phyloP scores from a whole-genome alignment of 2,329 filamentous ascomycete species.

The Ophiocordyceps camponoti-rufipedis region DNA sequence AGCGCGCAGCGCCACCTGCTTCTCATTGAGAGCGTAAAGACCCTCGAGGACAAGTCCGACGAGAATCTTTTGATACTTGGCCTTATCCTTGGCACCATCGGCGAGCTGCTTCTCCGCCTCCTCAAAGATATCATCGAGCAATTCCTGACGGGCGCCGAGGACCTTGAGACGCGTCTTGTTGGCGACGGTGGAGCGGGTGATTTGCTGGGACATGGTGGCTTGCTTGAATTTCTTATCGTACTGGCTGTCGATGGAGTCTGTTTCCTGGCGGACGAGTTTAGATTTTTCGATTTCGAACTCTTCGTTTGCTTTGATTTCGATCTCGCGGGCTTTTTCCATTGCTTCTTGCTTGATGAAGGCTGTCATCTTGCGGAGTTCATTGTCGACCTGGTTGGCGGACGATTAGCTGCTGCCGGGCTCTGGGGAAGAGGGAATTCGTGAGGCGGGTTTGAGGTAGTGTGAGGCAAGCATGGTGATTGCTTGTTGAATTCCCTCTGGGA shows the following conservation, averaged over 20 bases:
- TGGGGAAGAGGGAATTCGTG: not conserved
- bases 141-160: slow-evolving; percentile 69
- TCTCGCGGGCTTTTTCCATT: slow-evolving; percentile 89
- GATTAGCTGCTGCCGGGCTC: not conserved
- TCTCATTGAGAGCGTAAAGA: slow-evolving; percentile 72
- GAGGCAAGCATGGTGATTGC: too few relatives aligned
- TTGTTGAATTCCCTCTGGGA: not conserved
- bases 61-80: slow-evolving; percentile 57
- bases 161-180: slow-evolving; percentile 92
- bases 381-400: slow-evolving; percentile 55
- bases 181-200: slow-evolving; percentile 85
- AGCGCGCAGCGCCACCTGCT: slow-evolving; percentile 53
- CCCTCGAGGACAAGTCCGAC: slow-evolving; percentile 78
- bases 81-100: slow-evolving; percentile 45
- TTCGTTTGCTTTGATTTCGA: slow-evolving; percentile 95
- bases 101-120: slow-evolving; percentile 54
- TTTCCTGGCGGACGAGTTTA: slow-evolving; percentile 93
- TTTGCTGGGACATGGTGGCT: slow-evolving; percentile 95
- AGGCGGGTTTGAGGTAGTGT: not conserved
- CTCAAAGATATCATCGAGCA: slow-evolving; percentile 83
- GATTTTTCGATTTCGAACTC: slow-evolving; percentile 99
- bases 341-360: slow-evolving; percentile 99
- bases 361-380: slow-evolving; percentile 99
- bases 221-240: slow-evolving; percentile 99
- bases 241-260: slow-evolving; percentile 70